Base-by-base conservation (phyloP, 768 basidiomycete species). In the Leccinum imitatum region DNA sequence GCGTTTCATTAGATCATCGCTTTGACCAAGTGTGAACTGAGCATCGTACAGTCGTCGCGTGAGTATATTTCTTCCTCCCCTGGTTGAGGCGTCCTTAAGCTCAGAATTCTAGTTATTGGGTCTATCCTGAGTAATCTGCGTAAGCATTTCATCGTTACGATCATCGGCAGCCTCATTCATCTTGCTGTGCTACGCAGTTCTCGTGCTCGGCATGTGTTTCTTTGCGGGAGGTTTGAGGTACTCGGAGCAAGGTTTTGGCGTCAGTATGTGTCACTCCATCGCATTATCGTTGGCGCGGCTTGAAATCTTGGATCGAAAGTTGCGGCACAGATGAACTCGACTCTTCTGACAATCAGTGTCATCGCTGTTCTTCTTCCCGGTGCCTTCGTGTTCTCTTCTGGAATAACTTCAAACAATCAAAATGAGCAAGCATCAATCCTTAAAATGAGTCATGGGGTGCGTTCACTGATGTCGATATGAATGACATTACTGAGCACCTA, bases 171-270 rank as follows among this genome's bases (percentile, higher is more conserved):
- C 21, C 9, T 39, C 41, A 37, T 56, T 60, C 59, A 54, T 53
- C 2, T 55, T 31, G 3, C 17, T 52, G 6, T 33, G 4, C 19
- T 11, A 44, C 19, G 21, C 48, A 92, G 90, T 95, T 2, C 83
- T 95, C 44, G 91, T 94, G 17, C 81, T 93, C 11, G 92, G 92
- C 17, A 84, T 93, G 73, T 91, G 90, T 65, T 91, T 93, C 74
- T 89, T 93, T 62, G 91, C 90, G 1, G 91, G 91, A 14, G 91
- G 91, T 0, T 67, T 86, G 62, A 81, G 83, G 14, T 93, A 87
- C 64, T 85, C 87, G 3, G 89, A 93, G 67, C 91, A 93, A 71
- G 87, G 83, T 1, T 91, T 91, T 61, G 86, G 90, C 61, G 71
- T 79, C 3, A 86, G 90, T 91, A 66, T 56, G 85, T 72, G 19